A percentile compares a stretch with the other conserved stretches of the same genome.
phyloP scores from a whole-genome alignment of 2,329 filamentous ascomycete genomes.

The Didymella lethalis region DNA sequence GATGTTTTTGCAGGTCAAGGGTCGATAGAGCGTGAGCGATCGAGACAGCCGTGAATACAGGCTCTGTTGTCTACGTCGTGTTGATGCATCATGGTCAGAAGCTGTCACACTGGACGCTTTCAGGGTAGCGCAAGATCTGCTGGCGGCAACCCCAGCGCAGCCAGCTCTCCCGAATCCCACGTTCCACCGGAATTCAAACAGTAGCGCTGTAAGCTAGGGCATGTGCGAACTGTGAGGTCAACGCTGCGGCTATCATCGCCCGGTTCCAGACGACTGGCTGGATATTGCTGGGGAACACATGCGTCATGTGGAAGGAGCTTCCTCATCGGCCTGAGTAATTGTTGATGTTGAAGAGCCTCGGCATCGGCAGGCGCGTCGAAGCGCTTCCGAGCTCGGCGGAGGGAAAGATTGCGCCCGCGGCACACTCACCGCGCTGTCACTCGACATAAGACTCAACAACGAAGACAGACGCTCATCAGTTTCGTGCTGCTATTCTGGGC shows the following conservation, averaged over 20 bases:
- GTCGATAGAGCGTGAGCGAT: constrained; percentile 6
- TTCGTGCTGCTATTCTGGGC: constrained; percentile 34
- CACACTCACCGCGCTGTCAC: constrained; percentile 17
- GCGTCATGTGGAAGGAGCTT: constrained; percentile 13
- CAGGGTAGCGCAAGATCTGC: constrained; percentile 19
- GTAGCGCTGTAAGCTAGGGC: constrained; percentile 11
- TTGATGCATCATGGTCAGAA: constrained; percentile 9
- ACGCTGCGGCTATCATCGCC: constrained; percentile 11
- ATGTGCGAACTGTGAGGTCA: constrained; percentile 14
- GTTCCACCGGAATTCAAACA: constrained; percentile 19
- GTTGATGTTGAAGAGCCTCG: constrained; percentile 17
- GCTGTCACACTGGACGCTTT: constrained; percentile 2
- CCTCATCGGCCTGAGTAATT: constrained; percentile 16
- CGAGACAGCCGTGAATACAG: constrained; percentile 7
- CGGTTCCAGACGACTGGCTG: constrained; percentile 12
- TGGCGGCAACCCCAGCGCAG: constrained; percentile 24
- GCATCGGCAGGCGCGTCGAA: constrained; percentile 19
- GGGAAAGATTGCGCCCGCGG: constrained; percentile 11
- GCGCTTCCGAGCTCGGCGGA: constrained; percentile 12
- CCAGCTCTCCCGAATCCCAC: constrained; percentile 27
- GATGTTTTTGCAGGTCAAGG: constrained; percentile 9
- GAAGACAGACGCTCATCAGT: constrained; percentile 2
- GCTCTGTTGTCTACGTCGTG: constrained; percentile 1
- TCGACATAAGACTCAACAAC: constrained; percentile 18
- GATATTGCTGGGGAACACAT: constrained; percentile 16